These are phyloP conservation scores for Clathrospora elynae DNA, from an alignment of 2,329 filamentous ascomycete species.

Conservation along the genomic window DNA sequence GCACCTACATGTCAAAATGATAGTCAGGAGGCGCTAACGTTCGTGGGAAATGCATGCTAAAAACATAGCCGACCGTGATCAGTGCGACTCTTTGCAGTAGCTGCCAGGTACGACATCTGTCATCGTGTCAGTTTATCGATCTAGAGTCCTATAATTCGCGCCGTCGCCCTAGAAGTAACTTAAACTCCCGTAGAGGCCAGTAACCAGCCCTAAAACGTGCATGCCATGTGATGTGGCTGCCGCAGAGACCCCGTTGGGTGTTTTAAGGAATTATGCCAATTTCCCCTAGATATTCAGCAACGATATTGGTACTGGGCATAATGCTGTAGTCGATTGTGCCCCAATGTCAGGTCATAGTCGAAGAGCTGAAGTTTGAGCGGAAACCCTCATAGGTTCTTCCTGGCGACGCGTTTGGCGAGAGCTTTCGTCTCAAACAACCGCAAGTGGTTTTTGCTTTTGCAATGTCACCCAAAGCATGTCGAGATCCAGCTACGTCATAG, in stretches of 20 bases:
- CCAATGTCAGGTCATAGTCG: no score
- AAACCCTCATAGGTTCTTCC: no score
- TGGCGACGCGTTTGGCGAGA: no score
- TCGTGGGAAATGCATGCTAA: background rate
- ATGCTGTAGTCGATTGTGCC: no score
- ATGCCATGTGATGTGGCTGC: background rate
- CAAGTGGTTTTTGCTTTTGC: no score
- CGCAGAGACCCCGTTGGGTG: background rate
- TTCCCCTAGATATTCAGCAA: no score
- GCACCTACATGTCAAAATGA: background rate
- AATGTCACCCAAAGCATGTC: background rate
- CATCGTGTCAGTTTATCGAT: constrained; percentile 3
- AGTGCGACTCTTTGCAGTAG: background rate
- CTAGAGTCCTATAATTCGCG: constrained; percentile 5
- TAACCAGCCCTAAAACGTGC: constrained; percentile 8
- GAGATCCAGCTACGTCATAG: background rate
- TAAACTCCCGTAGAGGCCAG: background rate
- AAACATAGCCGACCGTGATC: background rate
- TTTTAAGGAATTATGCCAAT: no score
- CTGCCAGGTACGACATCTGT: constrained; percentile 5
- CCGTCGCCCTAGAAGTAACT: constrained; percentile 3
- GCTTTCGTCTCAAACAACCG: no score
- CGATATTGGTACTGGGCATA: no score
- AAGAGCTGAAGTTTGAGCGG: no score
- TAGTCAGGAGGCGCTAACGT: constrained; percentile 8